Base-by-base conservation (phyloP, 2,329 filamentous ascomycete species). In the Trichoderma hamatum region DNA sequence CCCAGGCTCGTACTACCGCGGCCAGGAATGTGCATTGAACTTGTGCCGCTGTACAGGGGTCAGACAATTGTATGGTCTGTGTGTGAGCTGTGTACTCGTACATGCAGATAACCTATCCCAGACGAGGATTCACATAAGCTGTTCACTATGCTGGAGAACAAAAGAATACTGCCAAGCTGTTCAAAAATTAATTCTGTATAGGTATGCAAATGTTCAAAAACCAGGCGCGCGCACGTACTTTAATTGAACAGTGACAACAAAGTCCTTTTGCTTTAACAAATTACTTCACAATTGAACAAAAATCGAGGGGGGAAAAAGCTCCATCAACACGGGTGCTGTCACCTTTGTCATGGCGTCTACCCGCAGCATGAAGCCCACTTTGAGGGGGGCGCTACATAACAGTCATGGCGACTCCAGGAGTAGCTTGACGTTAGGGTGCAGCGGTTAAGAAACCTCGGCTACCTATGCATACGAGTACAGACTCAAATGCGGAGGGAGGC, bases 1-100 rank as follows among this genome's bases (percentile, higher is more conserved):
- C 60, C 46, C 43, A 49, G 46, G 68, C 70, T 61, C 58, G 52
- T 43, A 49, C 32, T 34, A 49, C 63, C 26, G 21, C 52, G n/a
- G 52, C 26, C 21, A 63, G 59, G 67, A 68, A 68, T 68, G 67
- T 3, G 16, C 63, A 43, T 55, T 28, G 39, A 19, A 26, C 4
- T 49, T 62, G 39, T n/a, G 39, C 26, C 19, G 39, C 26, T 10
- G 52, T 24, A 49, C 54, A 66, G 39, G 54, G 54, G 39, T 66
- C 21, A 51, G 54, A 59, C 64, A 59, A 30, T 46, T 36, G 21
- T 32, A 55, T 59, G 54, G 43, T 19, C 52, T 49, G 46, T 46
- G 16, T 46, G 43, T 49, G 46, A 11, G n/a, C 21, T 24, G 30
- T 30, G 5, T 30, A 28, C n/a, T n/a, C n/a, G n/a, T n/a, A n/a